Percentiles rank a stretch among this genome's conserved stretches.
phyloP scores from a whole-genome alignment of 106 monocot species.

The Allium sativum region DNA sequence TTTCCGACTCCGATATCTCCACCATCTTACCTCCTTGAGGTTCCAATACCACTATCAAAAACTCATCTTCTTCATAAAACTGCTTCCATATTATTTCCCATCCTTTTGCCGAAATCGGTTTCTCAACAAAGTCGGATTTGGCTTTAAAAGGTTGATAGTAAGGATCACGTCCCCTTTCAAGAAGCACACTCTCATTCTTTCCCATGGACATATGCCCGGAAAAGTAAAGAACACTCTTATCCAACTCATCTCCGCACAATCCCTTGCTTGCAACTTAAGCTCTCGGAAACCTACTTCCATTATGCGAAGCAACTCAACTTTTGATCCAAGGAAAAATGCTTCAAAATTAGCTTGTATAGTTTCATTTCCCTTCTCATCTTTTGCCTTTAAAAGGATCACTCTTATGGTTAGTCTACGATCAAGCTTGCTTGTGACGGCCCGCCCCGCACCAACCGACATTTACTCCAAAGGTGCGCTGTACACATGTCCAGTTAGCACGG shows the following conservation, averaged over 20 bases:
- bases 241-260: constrained; percentile 19
- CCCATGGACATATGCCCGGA: neutral
- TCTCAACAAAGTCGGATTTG: constrained; percentile 13
- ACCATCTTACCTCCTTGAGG: constrained; percentile 20
- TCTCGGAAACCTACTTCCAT: constrained; percentile 9
- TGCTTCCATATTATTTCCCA: constrained; percentile 7
- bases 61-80: neutral
- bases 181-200: neutral
- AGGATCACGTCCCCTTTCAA: neutral
- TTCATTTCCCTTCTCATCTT: neutral
- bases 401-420: constrained; percentile 9
- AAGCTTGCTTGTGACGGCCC: too few species aligned
- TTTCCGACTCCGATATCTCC: constrained; percentile 10
- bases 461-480: too few species aligned
- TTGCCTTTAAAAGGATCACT: neutral
- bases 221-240: neutral
- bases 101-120: neutral
- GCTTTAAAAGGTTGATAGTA: constrained; percentile 8
- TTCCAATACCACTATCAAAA: neutral
- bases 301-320: neutral
- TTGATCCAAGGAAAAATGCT: constrained; percentile 9
- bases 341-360: neutral
- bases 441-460: too few species aligned
- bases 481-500: too few species aligned
- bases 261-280: constrained; percentile 3